Conservation (phyloP, 345 rosid species). For the Eucalyptus lansdowneana region DNA sequence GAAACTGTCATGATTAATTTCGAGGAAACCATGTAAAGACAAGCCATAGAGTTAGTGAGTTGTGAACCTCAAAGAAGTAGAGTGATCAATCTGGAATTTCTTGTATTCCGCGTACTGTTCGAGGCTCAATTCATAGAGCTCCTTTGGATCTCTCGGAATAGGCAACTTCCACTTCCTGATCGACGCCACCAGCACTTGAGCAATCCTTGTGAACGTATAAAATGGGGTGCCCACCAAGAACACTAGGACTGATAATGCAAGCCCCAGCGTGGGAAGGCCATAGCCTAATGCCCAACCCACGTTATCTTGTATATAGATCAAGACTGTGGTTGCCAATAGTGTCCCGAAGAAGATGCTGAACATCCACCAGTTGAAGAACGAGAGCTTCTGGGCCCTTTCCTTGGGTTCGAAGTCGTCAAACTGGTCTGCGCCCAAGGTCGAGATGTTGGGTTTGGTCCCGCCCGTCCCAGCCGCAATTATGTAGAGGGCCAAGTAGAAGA, state of each 20-base stretch:
- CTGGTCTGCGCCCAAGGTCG: slow-evolving; percentile 65
- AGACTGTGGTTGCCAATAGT: slow-evolving; percentile 37
- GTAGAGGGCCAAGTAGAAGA: slow-evolving; percentile 39
- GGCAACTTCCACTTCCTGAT: slow-evolving; percentile 22
- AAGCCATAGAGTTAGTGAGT: background rate
- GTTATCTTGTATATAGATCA: slow-evolving; percentile 41
- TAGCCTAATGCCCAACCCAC: slow-evolving; percentile 39
- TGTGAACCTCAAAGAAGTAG: slow-evolving; percentile 35
- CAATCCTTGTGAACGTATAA: slow-evolving; percentile 29
- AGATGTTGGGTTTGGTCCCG: slow-evolving; percentile 59
- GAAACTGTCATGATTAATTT: background rate
- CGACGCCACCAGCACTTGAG: slow-evolving; percentile 38
- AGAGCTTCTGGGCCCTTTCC: slow-evolving; percentile 44
- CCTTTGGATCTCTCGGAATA: slow-evolving; percentile 23
- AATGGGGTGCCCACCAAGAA: slow-evolving; percentile 35
- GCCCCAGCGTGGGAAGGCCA: slow-evolving; percentile 34
- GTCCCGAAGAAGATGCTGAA: slow-evolving; percentile 50
- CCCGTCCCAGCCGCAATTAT: slow-evolving; percentile 33
- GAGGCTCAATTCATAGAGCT: slow-evolving; percentile 30
- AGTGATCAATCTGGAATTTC: slow-evolving; percentile 27
- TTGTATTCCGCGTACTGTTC: slow-evolving; percentile 12
- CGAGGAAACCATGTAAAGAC: background rate
- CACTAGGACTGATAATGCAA: slow-evolving; percentile 16
- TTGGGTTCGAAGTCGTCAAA: slow-evolving; percentile 50
- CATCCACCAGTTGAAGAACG: slow-evolving; percentile 75